Evolutionary conservation across 139 green algal species (phyloP), one percentile per base, ranked within the genome.

Genomic region (Coelastrella sp.): DNA sequence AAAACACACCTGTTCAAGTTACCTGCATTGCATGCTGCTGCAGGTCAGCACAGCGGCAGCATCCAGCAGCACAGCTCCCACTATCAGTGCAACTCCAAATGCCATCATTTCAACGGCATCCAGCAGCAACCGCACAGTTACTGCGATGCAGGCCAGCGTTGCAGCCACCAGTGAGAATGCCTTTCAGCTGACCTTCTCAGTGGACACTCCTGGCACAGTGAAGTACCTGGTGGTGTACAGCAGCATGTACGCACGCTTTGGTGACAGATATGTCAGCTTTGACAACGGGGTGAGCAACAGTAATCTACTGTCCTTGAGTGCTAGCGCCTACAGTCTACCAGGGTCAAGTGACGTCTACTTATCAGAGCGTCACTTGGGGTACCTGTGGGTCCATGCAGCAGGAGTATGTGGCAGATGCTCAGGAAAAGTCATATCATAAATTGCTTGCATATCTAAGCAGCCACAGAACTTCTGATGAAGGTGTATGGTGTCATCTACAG

Each of bases 181-280:
- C 7, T 91, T 91, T 65, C 73, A 87, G 35, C 35, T 91, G 8
- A 74, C 78, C 7, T 91, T 91, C 56, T 19, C 22, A 7, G 27
- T 91, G 9, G 49, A 70, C 65, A 14, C 35, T 15, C 25, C 87
- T 10, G 87, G 74, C 56, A 68, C 63, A 8, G 56, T 91, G 20
- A 68, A 87, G 65, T 91, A 87, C 24, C 6, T 82, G 20, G 87
- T 91, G 63, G 20, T 87, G 35, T 60, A 91, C 27, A 35, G 78
- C 17, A 63, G 24, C 12, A 59, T 91, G 63, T 87, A 81, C 20
- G 87, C 78, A 6, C 87, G 78, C 20, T 91, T 87, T 68, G 27
- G 35, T 7, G 22, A 91, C 27, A 87, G 22, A 22, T 91, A 87
- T n/a, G 65, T 78, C 7, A 78, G 79, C 0, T 91, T 65, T 27